phyloP scores from a whole-genome alignment of 148 eudicot genomes.

The Selenicereus undatus region DNA sequence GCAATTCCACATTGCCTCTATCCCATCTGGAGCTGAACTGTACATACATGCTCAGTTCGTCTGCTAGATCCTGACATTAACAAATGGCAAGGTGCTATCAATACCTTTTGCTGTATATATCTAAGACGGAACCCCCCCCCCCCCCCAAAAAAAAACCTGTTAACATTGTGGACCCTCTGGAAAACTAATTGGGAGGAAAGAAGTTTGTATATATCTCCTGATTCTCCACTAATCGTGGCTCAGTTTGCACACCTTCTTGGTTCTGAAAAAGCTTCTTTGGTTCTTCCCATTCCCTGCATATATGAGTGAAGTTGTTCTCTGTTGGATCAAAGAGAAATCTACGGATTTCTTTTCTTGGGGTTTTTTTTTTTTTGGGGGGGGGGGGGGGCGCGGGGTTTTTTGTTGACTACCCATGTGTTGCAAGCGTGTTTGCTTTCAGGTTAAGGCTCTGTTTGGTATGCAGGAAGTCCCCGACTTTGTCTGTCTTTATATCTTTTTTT shows the following conservation, averaged over 20 bases:
- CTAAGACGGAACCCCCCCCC: background rate
- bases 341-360: background rate
- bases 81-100: background rate
- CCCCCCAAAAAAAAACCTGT: background rate
- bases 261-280: no score
- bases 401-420: no score
- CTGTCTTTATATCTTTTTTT: no score
- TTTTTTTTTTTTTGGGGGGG: background rate
- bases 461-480: no score
- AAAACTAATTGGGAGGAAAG: background rate
- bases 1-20: background rate
- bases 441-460: no score
- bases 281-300: background rate
- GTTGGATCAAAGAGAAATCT: no score
- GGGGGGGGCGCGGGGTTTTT: no score
- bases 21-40: constrained; percentile 14
- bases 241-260: background rate
- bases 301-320: no score
- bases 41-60: constrained; percentile 13
- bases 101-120: background rate
- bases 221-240: background rate
- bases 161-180: background rate
- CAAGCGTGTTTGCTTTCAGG: no score
- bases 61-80: background rate
- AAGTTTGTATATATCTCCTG: background rate